A percentile compares a stretch with the other conserved stretches of the same genome.
Evolutionary conservation across 2,329 filamentous ascomycete species (phyloP).

Genomic region (Trichoderma atrobrunneum): DNA sequence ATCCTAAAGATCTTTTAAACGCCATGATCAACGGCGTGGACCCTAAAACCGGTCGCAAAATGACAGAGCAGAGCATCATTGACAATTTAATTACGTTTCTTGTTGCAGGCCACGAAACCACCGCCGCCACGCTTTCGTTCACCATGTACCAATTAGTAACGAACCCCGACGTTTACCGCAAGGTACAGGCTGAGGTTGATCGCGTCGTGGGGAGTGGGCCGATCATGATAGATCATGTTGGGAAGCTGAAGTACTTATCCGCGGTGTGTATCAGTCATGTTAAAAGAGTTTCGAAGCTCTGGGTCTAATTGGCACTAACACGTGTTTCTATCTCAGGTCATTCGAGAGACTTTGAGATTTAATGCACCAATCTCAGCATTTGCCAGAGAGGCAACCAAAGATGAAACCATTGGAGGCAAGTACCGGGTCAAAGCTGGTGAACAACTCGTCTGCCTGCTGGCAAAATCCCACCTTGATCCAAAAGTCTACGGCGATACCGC

Average conservation of each 20-base stretch:
- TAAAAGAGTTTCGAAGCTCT: background rate
- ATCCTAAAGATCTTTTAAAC: conserved; percentile 45
- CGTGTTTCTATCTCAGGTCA: conserved; percentile 26
- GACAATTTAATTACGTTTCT: conserved; percentile 66
- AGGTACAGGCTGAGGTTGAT: conserved; percentile 62
- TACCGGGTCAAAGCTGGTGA: conserved; percentile 52
- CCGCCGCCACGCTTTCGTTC: conserved; percentile 59
- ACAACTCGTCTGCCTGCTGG: conserved; percentile 43
- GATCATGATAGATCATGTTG: background rate
- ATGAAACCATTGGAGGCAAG: conserved; percentile 52
- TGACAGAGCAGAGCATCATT: conserved; percentile 55
- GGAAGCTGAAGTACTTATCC: background rate
- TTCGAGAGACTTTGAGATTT: background rate
- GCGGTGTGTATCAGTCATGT: background rate
- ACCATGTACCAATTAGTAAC: conserved; percentile 58
- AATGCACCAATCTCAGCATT: background rate
- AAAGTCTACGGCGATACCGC: conserved; percentile 59
- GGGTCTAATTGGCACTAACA: conserved; percentile 30
- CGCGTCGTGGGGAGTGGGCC: conserved; percentile 42
- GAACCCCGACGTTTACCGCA: conserved; percentile 51
- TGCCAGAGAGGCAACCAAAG: conserved; percentile 21
- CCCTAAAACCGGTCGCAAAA: conserved; percentile 56
- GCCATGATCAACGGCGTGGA: conserved; percentile 63
- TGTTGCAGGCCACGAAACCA: conserved; percentile 63
- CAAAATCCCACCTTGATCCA: conserved; percentile 55